A percentile compares a stretch with the other conserved stretches of the same genome.
Conservation (phyloP, 176 grass and related monocot species). For the Saccharum officinarum region DNA sequence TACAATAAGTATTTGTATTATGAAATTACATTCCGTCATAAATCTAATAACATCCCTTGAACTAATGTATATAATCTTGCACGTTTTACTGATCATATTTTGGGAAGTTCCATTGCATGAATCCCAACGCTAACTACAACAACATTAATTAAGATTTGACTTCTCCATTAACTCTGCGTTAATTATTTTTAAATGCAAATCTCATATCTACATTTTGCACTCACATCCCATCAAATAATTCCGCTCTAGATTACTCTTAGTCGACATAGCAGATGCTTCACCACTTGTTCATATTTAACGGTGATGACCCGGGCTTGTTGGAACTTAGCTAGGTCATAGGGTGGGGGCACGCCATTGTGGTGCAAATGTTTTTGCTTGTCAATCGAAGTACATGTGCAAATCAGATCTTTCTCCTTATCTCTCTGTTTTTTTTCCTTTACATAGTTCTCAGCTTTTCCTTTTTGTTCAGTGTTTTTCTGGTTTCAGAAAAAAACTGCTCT, state of each 20-base stretch:
- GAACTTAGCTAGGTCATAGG: not conserved
- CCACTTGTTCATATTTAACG: not conserved
- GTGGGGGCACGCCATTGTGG: constrained; percentile 3
- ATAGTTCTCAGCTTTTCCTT: not conserved
- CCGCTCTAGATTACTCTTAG: not conserved
- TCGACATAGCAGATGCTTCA: not conserved
- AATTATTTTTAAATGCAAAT: not conserved
- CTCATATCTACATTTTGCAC: constrained; percentile 1
- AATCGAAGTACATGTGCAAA: constrained; percentile 7
- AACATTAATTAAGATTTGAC: not conserved
- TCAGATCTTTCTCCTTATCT: not conserved
- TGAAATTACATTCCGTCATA: not conserved
- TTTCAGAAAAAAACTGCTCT: not conserved
- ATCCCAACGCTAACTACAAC: not conserved
- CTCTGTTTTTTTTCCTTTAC: not conserved
- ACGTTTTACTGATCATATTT: not conserved
- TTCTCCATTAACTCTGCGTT: not conserved
- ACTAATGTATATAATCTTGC: not conserved
- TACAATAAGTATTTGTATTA: not conserved
- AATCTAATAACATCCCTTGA: not conserved
- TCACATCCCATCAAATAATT: constrained; percentile 22
- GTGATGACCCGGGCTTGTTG: not conserved
- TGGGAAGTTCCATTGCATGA: not conserved
- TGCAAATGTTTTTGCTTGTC: constrained; percentile 32
- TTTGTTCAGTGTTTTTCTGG: constrained; percentile 28